Base-by-base conservation (phyloP, 805 yeast genomes). In the Wickerhamiella bombiphila region DNA sequence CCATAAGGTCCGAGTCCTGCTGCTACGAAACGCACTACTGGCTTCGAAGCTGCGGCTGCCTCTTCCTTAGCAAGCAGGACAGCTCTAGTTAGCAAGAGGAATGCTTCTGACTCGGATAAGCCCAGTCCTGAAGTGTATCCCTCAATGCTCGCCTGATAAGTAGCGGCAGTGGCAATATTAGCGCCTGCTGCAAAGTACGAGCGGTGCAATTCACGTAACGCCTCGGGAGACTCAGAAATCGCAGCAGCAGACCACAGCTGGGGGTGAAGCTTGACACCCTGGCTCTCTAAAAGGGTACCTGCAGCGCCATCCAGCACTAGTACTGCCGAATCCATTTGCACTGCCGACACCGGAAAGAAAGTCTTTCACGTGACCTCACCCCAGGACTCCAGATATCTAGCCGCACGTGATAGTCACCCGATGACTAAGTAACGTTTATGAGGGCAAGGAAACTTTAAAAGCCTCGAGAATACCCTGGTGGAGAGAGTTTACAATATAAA, bases 1-100 rank as follows among this genome's bases (percentile, higher is more conserved):
- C 86, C 93, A 52, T 71, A 81, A 0, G 93, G 82, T 0, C 93
- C 94, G 26, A 80, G 56, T 5, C 80, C 70, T 0, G 80, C 93
- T 1, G 70, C 71, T 4, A 75, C 63, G 11, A 30, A 15, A 7
- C 33, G 19, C 8, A 30, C 13, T 22, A 19, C 11, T 30, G 33
- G 33, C 13, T 6, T 13, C 22, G 7, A n/a, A 7, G 33, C 33
- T 17, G 34, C 41, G 20, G 32, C 39, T 8, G 56, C 51, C 0
- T 52, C 61, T n/a, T 44, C 42, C 4, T 42, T 42, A 0, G 59
- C 63, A 6, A 53, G 19, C 7, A 29, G 24, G 15, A 54, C 55
- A n/a, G 40, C 48, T 9, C 14, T 4, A 2, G 42, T 39, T 14
- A 46, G 44, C 4, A 36, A n/a, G 15, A 32, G 29, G 25, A n/a